A percentile compares a stretch with the other conserved stretches of the same genome.
Conservation (phyloP, 179 eudicot genomes). For the Silene coronaria region DNA sequence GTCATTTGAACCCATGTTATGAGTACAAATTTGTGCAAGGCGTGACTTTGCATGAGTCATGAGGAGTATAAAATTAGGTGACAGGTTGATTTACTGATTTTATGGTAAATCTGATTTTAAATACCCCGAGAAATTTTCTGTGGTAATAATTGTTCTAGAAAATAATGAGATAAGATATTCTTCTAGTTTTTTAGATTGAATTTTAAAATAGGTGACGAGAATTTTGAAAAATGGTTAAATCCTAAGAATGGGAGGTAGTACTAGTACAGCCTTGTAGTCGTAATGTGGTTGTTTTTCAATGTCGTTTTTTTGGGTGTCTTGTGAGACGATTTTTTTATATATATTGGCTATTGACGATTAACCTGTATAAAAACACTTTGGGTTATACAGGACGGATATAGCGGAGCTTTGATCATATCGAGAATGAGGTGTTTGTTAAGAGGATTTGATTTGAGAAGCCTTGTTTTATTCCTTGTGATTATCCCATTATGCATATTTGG, state of each 20-base stretch:
- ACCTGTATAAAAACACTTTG: too few relatives aligned
- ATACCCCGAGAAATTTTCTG: background rate
- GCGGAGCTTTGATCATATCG: background rate
- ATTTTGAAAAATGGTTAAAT: too few relatives aligned
- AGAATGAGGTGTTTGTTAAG: background rate
- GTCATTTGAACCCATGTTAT: slow-evolving; percentile 6
- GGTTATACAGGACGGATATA: background rate
- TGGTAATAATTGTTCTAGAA: background rate
- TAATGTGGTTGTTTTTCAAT: too few relatives aligned
- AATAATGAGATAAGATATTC: background rate
- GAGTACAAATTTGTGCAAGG: background rate
- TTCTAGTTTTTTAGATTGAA: too few relatives aligned
- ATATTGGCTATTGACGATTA: too few relatives aligned
- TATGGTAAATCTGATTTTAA: background rate
- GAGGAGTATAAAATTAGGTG: background rate
- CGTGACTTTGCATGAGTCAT: too few relatives aligned
- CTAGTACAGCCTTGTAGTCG: too few relatives aligned
- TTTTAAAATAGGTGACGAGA: too few relatives aligned
- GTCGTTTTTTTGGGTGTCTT: too few relatives aligned
- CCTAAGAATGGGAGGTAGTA: too few relatives aligned
- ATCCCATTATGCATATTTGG: slow-evolving; percentile 28
- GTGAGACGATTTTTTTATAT: too few relatives aligned
- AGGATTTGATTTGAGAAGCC: background rate
- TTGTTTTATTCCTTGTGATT: slow-evolving; percentile 25
- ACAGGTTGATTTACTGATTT: background rate